Base-by-base conservation (phyloP, 2,329 filamentous ascomycete genomes). In the Verticillium alfalfae region DNA sequence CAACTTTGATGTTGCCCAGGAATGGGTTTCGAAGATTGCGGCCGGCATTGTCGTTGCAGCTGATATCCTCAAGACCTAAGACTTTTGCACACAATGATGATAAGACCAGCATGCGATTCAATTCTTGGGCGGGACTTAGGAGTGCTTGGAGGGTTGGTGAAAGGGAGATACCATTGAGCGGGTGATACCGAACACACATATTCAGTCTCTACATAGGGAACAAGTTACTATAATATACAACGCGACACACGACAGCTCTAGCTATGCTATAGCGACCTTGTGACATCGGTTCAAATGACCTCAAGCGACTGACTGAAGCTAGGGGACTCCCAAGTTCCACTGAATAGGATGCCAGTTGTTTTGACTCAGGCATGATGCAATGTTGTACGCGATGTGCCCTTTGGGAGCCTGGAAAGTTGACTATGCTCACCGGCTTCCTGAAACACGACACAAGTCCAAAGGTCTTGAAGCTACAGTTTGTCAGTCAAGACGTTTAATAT, bases 1-100 rank as follows among this genome's bases (percentile, higher is more conserved):
- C 1, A 64, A 73, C 10, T 63, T 73, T 13, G 66, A 68, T 0
- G 58, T 70, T 9, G 74, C 74, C 0, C 62, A 71, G 13, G 72
- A 74, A 54, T 76, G 74, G 74, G 72, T 76, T 1, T 65, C 65
- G 6, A 75, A 70, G 67, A 75, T 73, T 18, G 73, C 74, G 2
- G 66, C 68, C 0, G 74, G 71, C 0, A 76, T 76, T 37, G 61
- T 73, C 1, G 64, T 68, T 18, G 73, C 74, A 4, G 73, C 73
- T 0, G 71, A 73, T 18, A 76, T 76, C 1, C 64, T 76, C 15
- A 73, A 71, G 65, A 67, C 67, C 9, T 74, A 52, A 60, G 41
- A 2, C 8, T 10, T n/a, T 5, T 26, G 2, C 3, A 52, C 18
- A 52, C 22, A 16, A 2, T 26, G 18, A 52, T 52, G 2, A 2